Base-by-base conservation (phyloP, 768 basidiomycete species). In the Tricholoma sp. region DNA sequence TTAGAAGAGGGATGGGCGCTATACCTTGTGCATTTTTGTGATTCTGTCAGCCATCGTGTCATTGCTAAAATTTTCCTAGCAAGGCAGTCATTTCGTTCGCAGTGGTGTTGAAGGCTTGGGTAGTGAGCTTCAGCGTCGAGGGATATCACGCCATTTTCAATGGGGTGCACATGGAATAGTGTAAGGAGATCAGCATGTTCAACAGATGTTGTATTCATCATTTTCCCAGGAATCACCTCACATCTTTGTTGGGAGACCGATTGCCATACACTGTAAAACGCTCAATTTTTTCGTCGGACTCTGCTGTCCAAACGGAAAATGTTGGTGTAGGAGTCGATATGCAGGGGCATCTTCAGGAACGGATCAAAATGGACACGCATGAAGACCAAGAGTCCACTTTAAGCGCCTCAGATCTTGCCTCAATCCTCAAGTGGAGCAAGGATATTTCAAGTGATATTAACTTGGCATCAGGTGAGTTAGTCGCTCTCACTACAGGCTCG, bases 161-260 rank as follows among this genome's bases (percentile, higher is more conserved):
- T 88, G 85, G 86, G 87, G 87, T 20, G 87, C 88, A 28, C 79
- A 78, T 56, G 88, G 86, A 29, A 83, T 89, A 57, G 85, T 85
- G 84, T 85, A 71, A 54, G 84, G 51, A 10, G 4, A 39, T 6
- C 39, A 29, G 41, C 55, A 13, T 56, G 31, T 44, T 15, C 17
- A 17, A 9, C 8, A 29, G 10, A 32, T 33, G 24, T 49, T 18
- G 51, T 8, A 48, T 51, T 47, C 34, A 53, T 50, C 48, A 39
- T n/a, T 47, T n/a, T 53, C 4, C 11, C 59, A 86, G 86, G 18
- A 74, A 77, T 44, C 70, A 83, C 61, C 73, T 88, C 18, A 78
- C 76, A 13, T 68, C 79, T 4, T 62, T 73, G 2, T 63, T 80
- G 50, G 80, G 80, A 34, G 67, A 72, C 12, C 76, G 76, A 29